Base-by-base conservation (phyloP, 495 filamentous ascomycete species). In the Daldinia loculata region DNA sequence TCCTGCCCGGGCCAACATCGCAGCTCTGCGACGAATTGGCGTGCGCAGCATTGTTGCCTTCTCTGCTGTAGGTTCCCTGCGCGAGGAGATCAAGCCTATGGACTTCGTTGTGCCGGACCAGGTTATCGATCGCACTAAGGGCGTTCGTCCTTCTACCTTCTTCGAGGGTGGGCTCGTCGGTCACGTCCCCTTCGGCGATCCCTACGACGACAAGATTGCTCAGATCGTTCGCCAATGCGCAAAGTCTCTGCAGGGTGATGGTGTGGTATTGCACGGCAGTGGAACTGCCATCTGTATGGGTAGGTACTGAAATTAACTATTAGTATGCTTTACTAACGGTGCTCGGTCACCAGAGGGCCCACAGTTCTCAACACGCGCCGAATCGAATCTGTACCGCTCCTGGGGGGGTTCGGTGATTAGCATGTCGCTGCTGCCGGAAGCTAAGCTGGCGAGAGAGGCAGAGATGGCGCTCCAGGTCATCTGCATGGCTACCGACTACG, bases 401-500 rank as follows among this genome's bases (percentile, higher is more conserved):
- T 96, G 92, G 91, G 93, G 93, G 77, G 93, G 93, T 52, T 89
- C 84, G 67, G 90, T 97, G 3, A 97, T 99, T 84, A 98, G 98
- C 85, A 99, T 99, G 95, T 94, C 91, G 58, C 89, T 91, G 24
- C 86, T 98, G n/a, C 95, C 95, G 26, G 95, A 99, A 83, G 91
- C 95, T 34, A 98, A 98, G 84, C 89, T 99, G 12, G 95, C 95
- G 29, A 87, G 92, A 34, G 95, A 99, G 84, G 96, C 96, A 4
- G 96, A 99, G 83, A 90, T 99, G 70, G 91, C 91, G 15, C 98
- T 97, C 76, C 93, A 95, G 82, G 95, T 98, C 88, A 95, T 99
- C 72, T 98, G 95, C 85, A 99, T 99, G 96, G 90, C 91, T 29
- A 99, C 95, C 24, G 95, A 99, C 81, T 99, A 99, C 75, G 96